Conservation (phyloP, 768 basidiomycete genomes). For the Lenzites betulinus region DNA sequence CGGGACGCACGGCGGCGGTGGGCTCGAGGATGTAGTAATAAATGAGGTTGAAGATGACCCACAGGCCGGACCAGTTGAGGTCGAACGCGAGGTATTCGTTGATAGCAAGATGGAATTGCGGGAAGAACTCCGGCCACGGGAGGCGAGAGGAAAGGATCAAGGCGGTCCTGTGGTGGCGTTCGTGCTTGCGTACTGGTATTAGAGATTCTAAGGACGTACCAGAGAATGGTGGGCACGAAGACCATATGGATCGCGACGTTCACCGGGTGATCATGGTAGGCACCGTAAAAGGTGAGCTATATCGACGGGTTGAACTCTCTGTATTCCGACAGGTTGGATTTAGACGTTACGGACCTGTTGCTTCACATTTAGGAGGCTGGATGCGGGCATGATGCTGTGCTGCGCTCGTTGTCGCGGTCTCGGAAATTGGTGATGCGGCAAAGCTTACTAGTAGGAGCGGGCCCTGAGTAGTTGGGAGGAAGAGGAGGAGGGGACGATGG, state of each 20-base stretch:
- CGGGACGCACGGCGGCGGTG: slow-evolving; percentile 71
- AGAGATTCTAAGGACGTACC: slow-evolving; percentile 43
- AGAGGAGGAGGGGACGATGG: no score
- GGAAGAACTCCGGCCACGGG: slow-evolving; percentile 56
- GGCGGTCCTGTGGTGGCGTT: slow-evolving; percentile 51
- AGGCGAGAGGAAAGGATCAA: slow-evolving; percentile 52
- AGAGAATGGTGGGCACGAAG: slow-evolving; percentile 82
- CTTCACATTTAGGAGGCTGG: slow-evolving; percentile 61
- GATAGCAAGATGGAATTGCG: slow-evolving; percentile 50
- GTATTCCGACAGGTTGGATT: neutral
- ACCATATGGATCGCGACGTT: slow-evolving; percentile 87
- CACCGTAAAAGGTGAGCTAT: slow-evolving; percentile 90
- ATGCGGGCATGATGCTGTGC: slow-evolving; percentile 33
- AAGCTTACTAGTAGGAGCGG: neutral
- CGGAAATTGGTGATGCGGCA: neutral
- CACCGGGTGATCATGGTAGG: slow-evolving; percentile 82
- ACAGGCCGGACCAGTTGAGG: slow-evolving; percentile 63
- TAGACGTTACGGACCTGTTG: slow-evolving; percentile 53
- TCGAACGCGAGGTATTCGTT: slow-evolving; percentile 71
- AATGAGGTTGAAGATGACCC: slow-evolving; percentile 55
- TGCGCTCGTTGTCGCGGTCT: neutral
- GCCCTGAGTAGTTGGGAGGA: neutral
- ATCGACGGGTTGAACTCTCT: neutral
- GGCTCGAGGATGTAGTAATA: slow-evolving; percentile 89
- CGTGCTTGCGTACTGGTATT: neutral